Percentiles rank a stretch among this genome's conserved stretches.
phyloP scores from a whole-genome alignment of 2,329 filamentous ascomycete genomes.

The Raffaelea arxii region DNA sequence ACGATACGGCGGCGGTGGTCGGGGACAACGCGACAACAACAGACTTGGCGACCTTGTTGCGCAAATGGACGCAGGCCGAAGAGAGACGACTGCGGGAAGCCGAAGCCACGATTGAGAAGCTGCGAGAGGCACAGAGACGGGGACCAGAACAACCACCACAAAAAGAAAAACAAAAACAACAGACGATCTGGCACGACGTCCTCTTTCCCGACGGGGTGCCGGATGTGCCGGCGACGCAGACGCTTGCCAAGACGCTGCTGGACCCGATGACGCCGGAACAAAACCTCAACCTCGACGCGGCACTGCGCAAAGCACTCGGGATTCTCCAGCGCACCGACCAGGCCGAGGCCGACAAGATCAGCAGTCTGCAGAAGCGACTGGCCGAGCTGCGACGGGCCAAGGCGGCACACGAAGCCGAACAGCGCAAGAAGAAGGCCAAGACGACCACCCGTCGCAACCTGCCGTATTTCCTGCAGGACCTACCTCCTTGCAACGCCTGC shows the following conservation, averaged over 20 bases:
- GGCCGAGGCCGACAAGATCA: slow-evolving; percentile 12
- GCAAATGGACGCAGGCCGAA: too few relatives aligned
- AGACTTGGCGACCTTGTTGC: too few relatives aligned
- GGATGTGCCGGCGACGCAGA: slow-evolving; percentile 3
- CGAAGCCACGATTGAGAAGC: background rate
- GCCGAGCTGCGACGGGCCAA: slow-evolving; percentile 54
- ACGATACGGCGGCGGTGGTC: slow-evolving; percentile 10
- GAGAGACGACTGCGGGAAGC: background rate
- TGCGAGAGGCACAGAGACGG: background rate
- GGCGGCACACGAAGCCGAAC: slow-evolving; percentile 33
- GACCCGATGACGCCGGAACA: slow-evolving; percentile 5
- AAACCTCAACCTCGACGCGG: slow-evolving; percentile 8
- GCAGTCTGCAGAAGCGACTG: slow-evolving; percentile 19
- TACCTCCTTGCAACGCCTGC: slow-evolving; percentile 9
- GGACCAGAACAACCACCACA: background rate
- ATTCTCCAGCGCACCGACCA: slow-evolving; percentile 5
- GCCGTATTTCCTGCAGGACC: slow-evolving; percentile 11
- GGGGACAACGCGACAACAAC: slow-evolving; percentile 1
- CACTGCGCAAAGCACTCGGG: slow-evolving; percentile 6
- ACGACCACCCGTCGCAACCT: slow-evolving; percentile 8
- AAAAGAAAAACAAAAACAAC: too few relatives aligned
- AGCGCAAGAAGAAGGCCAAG: slow-evolving; percentile 25
- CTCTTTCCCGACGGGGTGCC: slow-evolving; percentile 7
- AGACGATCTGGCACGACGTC: slow-evolving; percentile 12
- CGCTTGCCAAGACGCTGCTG: slow-evolving; percentile 5